Conservation (phyloP, 371 early-diverging fungal species). For the Saksenaea vasiformis region DNA sequence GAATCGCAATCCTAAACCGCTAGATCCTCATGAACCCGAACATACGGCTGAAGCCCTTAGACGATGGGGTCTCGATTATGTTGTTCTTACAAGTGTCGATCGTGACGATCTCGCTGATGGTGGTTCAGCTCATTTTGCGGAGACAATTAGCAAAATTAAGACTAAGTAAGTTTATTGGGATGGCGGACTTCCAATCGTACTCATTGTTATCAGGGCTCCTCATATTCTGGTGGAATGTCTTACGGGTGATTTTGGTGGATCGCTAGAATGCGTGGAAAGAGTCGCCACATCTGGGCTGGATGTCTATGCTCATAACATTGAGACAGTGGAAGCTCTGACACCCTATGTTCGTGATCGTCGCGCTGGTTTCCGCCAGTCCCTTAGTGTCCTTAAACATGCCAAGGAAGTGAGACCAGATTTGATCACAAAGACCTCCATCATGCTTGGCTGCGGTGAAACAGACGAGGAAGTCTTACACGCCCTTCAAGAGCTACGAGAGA, state of each 20-base stretch:
- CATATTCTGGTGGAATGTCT: conserved; percentile 95
- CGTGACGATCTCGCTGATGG: conserved; percentile 95
- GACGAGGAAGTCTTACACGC: conserved; percentile 92
- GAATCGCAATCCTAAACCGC: conserved; percentile 81
- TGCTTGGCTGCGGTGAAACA: conserved; percentile 97
- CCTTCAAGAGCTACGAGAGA: conserved; percentile 80
- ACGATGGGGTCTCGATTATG: conserved; percentile 96
- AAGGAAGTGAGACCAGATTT: conserved; percentile 78
- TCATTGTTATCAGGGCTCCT: conserved; percentile 64
- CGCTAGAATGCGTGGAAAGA: conserved; percentile 71
- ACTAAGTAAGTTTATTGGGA: conserved; percentile 57
- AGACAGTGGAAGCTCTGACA: conserved; percentile 93
- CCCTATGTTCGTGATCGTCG: conserved; percentile 93
- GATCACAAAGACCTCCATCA: conserved; percentile 96
- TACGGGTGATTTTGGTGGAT: conserved; percentile 94
- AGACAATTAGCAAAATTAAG: conserved; percentile 87
- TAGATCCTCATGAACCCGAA: conserved; percentile 94
- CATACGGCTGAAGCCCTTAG: conserved; percentile 94
- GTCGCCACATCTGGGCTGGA: conserved; percentile 93
- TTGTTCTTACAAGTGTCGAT: conserved; percentile 97
- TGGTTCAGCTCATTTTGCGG: conserved; percentile 94
- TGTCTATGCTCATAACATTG: conserved; percentile 98
- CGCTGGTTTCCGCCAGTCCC: conserved; percentile 91
- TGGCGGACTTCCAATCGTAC: background rate
- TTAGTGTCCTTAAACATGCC: conserved; percentile 86